A percentile compares a stretch with the other conserved stretches of the same genome.
Conservation (phyloP, 208 protist genomes). For the Naegleria gruberi region DNA sequence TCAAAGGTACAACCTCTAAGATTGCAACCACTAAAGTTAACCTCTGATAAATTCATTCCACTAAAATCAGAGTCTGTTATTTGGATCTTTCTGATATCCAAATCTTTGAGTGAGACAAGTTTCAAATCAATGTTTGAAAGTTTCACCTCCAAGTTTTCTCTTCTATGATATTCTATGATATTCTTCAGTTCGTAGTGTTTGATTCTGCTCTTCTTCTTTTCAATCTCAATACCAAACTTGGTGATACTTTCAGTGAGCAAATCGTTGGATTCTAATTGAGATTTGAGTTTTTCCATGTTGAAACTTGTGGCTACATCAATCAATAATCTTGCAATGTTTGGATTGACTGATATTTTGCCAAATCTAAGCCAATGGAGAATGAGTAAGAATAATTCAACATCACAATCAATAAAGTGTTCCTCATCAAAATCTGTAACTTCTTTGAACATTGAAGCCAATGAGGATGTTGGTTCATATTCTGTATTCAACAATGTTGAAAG, state of each 20-base stretch:
- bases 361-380: not conserved
- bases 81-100: not conserved
- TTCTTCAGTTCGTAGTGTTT: not conserved
- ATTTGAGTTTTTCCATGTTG: not conserved
- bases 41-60: not conserved
- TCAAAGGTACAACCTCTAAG: not conserved
- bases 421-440: not conserved
- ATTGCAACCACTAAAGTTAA: not conserved
- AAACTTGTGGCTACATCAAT: not conserved
- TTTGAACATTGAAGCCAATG: not conserved
- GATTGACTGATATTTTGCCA: not conserved
- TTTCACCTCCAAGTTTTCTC: not conserved
- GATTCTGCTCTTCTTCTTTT: not conserved
- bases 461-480: not conserved
- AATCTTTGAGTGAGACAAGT: not conserved
- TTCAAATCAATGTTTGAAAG: not conserved
- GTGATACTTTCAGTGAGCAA: not conserved
- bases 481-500: not conserved
- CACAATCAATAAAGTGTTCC: not conserved
- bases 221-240: not conserved
- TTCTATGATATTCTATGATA: not conserved
- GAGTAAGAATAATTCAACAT: not conserved
- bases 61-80: not conserved
- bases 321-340: not conserved
- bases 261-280: not conserved